Conservation (phyloP, 805 yeast genomes). For the Teunomyces pallodes region DNA sequence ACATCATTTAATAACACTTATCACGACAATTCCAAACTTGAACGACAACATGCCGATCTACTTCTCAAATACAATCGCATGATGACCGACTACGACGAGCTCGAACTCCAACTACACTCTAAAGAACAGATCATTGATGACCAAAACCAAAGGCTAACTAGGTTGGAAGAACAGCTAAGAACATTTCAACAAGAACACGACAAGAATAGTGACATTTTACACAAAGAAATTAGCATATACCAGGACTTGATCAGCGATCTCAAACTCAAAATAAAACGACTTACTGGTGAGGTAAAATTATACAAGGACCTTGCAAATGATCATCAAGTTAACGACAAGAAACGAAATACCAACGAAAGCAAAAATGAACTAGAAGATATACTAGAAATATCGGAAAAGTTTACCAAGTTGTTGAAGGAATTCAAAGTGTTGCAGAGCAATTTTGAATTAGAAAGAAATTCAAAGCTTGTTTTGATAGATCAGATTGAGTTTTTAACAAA, state of each 20-base stretch:
- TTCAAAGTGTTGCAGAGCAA: slow-evolving; percentile 45
- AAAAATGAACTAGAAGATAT: slow-evolving; percentile 9
- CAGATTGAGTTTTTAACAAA: slow-evolving; percentile 50
- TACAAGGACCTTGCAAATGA: slow-evolving; percentile 6
- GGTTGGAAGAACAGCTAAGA: slow-evolving; percentile 28
- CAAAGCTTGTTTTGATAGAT: slow-evolving; percentile 51
- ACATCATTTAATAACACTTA: not conserved
- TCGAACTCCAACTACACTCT: slow-evolving; percentile 28
- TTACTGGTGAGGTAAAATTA: slow-evolving; percentile 16
- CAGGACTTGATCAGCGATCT: slow-evolving; percentile 32
- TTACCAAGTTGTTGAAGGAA: slow-evolving; percentile 30
- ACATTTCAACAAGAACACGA: slow-evolving; percentile 27
- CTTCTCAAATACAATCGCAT: slow-evolving; percentile 24
- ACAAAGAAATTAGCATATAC: slow-evolving; percentile 30
- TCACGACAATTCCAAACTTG: slow-evolving; percentile 12
- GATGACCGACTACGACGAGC: slow-evolving; percentile 25
- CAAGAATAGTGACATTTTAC: slow-evolving; percentile 25
- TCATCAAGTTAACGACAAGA: slow-evolving; percentile 4
- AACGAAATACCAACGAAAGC: not conserved
- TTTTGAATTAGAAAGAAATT: slow-evolving; percentile 51
- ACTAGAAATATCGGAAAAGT: slow-evolving; percentile 22
- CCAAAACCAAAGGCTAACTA: slow-evolving; percentile 22
- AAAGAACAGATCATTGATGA: slow-evolving; percentile 26
- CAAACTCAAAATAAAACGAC: slow-evolving; percentile 22
- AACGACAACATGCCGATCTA: slow-evolving; percentile 31